Base-by-base conservation (phyloP, 176 grass and related monocot genomes). In the Zoysia japonica region DNA sequence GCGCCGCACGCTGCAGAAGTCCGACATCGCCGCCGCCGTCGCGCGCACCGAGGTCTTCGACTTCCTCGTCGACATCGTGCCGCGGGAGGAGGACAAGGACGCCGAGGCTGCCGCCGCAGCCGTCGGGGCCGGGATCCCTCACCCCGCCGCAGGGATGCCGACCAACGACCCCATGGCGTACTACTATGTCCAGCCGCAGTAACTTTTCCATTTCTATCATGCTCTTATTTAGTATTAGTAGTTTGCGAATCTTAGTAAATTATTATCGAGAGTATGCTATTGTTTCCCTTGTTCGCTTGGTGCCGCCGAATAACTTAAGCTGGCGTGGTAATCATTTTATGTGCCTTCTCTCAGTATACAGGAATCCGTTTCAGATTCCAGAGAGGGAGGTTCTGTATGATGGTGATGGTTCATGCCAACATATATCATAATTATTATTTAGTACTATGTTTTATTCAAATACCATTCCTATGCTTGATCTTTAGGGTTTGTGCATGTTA, bases 41-140 rank as follows among this genome's bases (percentile, higher is more conserved):
- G 89, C 89, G 8, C 89, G 95, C 86, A 98, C 92, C 61, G 95
- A 98, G 68, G 95, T 98, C 65, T 98, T 98, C 43, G 95, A 98
- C 64, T 98, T 98, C 87, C 89, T 98, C 69, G 90, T 98, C 5
- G 95, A 98, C 75, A 92, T 98, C 80, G 92, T 98, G 70, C 91
- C 92, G 0, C 77, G 91, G 40, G 94, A 97, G 65, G 94, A 97
- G 50, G 91, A 85, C 57, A 97, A 97, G 79, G 94, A 97, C 61
- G 89, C 82, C 38, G 87, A 92, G 71, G 82, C 84, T 1, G 81
- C 85, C 17, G 85, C 84, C 39, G 81, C 87, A 5, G 53, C 66
- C 13, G 82, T 73, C 57, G 81, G 68, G 0, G 68, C 83, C 0
- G 81, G 84, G 40, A 89, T 90, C 36, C 87, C 71, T 0, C 87